Evolutionary conservation across 2,329 filamentous ascomycete species (phyloP).

Genomic region (Cryphonectria radicalis): DNA sequence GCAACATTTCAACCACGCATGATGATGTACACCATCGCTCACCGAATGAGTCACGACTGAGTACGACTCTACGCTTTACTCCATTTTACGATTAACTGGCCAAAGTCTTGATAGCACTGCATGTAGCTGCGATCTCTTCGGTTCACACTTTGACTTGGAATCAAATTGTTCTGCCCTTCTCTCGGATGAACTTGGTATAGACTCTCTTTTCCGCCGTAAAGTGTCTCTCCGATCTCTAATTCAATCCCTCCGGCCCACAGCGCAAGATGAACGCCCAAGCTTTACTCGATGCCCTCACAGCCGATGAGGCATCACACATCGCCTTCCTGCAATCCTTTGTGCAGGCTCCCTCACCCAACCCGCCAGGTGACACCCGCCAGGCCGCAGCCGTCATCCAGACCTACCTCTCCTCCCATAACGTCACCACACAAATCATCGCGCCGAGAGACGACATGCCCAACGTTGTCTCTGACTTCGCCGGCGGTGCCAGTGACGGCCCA

Average conservation of each 20-base stretch:
- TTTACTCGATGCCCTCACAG: conserved; percentile 23
- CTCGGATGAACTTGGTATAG: no score
- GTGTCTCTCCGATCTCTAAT: not conserved
- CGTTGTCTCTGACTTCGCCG: conserved; percentile 40
- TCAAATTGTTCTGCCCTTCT: not conserved
- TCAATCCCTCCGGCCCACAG: not conserved
- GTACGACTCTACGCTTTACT: not conserved
- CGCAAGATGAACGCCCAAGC: conserved; percentile 27
- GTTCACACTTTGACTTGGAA: not conserved
- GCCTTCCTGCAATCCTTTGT: conserved; percentile 33
- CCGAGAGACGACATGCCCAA: conserved; percentile 39
- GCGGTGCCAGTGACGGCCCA: conserved; percentile 31
- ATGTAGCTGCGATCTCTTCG: not conserved
- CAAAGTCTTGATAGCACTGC: no score
- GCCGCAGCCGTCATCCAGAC: conserved; percentile 39
- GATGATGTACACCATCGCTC: not conserved
- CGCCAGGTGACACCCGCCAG: conserved; percentile 43
- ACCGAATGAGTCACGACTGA: conserved; percentile 4
- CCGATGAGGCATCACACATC: conserved; percentile 18
- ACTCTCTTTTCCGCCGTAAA: not conserved
- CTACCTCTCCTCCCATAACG: conserved; percentile 36
- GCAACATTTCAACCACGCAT: not conserved
- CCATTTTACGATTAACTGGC: not conserved
- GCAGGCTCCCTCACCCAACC: conserved; percentile 43
- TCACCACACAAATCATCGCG: conserved; percentile 36